Conservation (phyloP, 768 basidiomycete species). For the Collybia mongolica region DNA sequence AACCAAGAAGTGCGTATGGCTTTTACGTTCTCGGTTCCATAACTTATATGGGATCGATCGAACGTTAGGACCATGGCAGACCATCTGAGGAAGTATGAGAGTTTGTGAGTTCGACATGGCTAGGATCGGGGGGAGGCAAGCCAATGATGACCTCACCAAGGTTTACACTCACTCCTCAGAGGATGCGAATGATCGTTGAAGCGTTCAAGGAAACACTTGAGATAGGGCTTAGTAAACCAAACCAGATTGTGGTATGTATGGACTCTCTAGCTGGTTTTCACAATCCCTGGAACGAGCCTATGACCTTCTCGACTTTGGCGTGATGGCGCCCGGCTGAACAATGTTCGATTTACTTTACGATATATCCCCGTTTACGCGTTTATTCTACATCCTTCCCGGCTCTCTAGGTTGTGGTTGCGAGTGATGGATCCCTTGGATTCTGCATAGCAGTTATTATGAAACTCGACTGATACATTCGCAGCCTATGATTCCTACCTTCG, state of each 20-base stretch:
- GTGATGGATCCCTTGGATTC: neutral
- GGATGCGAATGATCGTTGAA: conserved; percentile 97
- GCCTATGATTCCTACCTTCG: conserved; percentile 97
- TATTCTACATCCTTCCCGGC: no score
- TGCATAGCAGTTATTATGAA: neutral
- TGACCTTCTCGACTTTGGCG: neutral
- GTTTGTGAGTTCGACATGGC: conserved; percentile 52
- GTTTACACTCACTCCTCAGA: conserved; percentile 84
- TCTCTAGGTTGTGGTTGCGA: neutral
- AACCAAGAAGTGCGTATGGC: conserved; percentile 74
- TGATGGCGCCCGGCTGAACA: neutral
- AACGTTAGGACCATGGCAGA: conserved; percentile 82
- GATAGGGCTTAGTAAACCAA: conserved; percentile 75
- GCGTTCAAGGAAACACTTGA: conserved; percentile 94
- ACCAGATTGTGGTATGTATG: conserved; percentile 82
- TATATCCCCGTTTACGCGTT: neutral
- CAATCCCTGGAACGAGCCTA: neutral
- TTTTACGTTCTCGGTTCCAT: neutral
- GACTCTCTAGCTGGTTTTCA: neutral
- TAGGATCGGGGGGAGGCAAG: neutral
- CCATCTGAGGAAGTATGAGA: conserved; percentile 89
- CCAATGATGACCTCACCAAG: conserved; percentile 29
- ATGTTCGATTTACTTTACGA: neutral
- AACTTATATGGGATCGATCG: conserved; percentile 11
- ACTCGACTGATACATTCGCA: conserved; percentile 26